A percentile compares a stretch with the other conserved stretches of the same genome.
Evolutionary conservation across 257 asterid genomes (phyloP).

Genomic region (Petunia secreta): DNA sequence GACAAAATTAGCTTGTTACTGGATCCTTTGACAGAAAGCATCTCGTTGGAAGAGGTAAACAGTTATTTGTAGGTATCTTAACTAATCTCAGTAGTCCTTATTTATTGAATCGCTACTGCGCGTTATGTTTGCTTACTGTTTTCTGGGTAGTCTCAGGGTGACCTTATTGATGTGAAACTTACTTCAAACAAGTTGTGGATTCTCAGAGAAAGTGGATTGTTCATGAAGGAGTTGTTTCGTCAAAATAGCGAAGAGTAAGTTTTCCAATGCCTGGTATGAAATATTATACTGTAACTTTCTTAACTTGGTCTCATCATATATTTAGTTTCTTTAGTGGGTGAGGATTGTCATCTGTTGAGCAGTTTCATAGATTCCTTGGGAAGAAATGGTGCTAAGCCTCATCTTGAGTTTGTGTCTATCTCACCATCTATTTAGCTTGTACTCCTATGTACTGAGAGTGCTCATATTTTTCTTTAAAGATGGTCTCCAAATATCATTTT

Average conservation of each 20-base stretch:
- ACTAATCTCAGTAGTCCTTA: background rate
- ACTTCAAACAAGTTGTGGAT: slow-evolving; percentile 70
- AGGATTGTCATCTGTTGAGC: background rate
- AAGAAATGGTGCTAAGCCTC: background rate
- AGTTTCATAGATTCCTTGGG: background rate
- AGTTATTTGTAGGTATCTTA: background rate
- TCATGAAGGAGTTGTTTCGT: slow-evolving; percentile 58
- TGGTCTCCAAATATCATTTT: background rate
- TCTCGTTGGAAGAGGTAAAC: slow-evolving; percentile 71
- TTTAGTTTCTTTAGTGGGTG: background rate
- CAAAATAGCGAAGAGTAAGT: slow-evolving; percentile 59
- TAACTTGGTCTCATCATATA: background rate
- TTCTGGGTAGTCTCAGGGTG: slow-evolving; percentile 55
- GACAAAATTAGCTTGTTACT: slow-evolving; percentile 57
- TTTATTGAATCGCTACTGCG: background rate
- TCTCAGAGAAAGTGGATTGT: slow-evolving; percentile 74
- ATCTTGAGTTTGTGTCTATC: background rate
- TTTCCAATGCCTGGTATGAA: background rate
- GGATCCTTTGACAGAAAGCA: slow-evolving; percentile 53
- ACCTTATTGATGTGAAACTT: slow-evolving; percentile 72
- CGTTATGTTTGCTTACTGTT: slow-evolving; percentile 4
- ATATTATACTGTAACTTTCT: background rate
- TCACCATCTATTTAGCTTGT: slow-evolving; percentile 12
- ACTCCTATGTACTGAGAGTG: background rate
- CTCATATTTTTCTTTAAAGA: slow-evolving; percentile 6